Conservation (phyloP, 345 rosid species). For the Murraya paniculata region DNA sequence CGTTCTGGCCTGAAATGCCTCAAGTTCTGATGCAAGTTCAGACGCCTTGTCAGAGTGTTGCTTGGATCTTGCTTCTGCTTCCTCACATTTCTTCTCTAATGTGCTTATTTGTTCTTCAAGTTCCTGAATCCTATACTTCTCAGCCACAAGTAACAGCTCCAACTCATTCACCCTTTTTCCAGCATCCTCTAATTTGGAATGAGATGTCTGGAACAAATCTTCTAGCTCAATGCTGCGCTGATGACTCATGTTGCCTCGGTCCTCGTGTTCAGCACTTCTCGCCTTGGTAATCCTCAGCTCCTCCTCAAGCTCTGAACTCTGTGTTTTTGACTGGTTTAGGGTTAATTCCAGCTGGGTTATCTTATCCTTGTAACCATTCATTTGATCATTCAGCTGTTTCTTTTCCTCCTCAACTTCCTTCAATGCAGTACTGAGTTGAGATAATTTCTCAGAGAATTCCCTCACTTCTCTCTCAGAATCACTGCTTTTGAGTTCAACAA, state of each 20-base stretch:
- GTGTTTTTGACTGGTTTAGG: slow-evolving; percentile 41
- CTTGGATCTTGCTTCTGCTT: slow-evolving; percentile 63
- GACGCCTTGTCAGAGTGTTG: slow-evolving; percentile 46
- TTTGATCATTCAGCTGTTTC: slow-evolving; percentile 38
- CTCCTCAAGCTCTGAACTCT: slow-evolving; percentile 55
- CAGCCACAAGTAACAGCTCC: slow-evolving; percentile 90
- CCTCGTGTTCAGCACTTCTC: slow-evolving; percentile 72
- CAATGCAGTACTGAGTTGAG: slow-evolving; percentile 49
- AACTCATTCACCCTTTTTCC: slow-evolving; percentile 69
- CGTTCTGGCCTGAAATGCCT: slow-evolving; percentile 61
- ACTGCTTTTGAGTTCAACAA: slow-evolving; percentile 45
- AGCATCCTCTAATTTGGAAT: slow-evolving; percentile 70
- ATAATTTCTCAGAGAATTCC: slow-evolving; percentile 50
- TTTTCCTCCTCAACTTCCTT: slow-evolving; percentile 61
- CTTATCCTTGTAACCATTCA: slow-evolving; percentile 55
- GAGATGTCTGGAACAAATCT: slow-evolving; percentile 55
- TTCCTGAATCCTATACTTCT: slow-evolving; percentile 83
- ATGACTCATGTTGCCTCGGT: slow-evolving; percentile 50
- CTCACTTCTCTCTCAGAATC: slow-evolving; percentile 58
- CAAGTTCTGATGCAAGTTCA: slow-evolving; percentile 68
- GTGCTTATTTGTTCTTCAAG: slow-evolving; percentile 74
- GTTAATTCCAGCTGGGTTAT: slow-evolving; percentile 51
- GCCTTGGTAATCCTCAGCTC: slow-evolving; percentile 47
- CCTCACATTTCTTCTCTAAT: slow-evolving; percentile 64
- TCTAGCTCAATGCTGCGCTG: slow-evolving; percentile 72